Evolutionary conservation across 352 stramenopile genomes (phyloP).

Genomic region (Phytopythium kandeliae): DNA sequence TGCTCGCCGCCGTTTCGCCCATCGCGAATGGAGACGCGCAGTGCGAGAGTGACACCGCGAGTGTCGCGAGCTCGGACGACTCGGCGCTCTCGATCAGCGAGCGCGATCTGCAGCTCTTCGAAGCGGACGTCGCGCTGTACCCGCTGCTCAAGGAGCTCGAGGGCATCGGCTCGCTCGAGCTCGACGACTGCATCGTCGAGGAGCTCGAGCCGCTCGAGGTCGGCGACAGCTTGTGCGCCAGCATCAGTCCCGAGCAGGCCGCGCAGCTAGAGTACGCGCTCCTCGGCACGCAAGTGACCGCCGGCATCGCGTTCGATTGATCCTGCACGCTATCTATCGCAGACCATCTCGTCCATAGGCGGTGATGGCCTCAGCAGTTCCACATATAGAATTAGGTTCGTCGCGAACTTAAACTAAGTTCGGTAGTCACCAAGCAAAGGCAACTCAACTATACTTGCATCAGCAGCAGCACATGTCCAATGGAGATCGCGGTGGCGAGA

Average conservation of each 20-base stretch:
- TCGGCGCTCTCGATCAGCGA: background rate
- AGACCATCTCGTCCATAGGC: background rate
- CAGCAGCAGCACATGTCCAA: too few relatives aligned
- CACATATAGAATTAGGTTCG: background rate
- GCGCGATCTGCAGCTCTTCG: conserved; percentile 3
- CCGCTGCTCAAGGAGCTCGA: conserved; percentile 2
- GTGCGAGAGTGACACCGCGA: background rate
- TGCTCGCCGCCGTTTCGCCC: background rate
- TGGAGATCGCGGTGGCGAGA: conserved; percentile 39
- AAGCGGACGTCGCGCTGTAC: background rate
- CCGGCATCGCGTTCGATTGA: background rate
- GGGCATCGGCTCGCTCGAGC: background rate
- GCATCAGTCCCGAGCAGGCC: conserved; percentile 4
- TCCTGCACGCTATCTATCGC: too few relatives aligned
- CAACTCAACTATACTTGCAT: too few relatives aligned
- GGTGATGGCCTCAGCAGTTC: too few relatives aligned
- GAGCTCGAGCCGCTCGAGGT: conserved; percentile 5
- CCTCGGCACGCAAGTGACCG: background rate
- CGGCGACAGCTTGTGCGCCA: conserved; percentile 1
- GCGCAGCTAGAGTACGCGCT: background rate
- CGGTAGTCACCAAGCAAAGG: too few relatives aligned
- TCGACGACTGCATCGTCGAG: conserved; percentile 8
- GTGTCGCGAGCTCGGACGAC: background rate
- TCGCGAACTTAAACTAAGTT: background rate
- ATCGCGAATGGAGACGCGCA: too few relatives aligned